These are phyloP conservation scores for Vigna hirtella DNA, from an alignment of 306 rosid genomes.

Conservation along the genomic window DNA sequence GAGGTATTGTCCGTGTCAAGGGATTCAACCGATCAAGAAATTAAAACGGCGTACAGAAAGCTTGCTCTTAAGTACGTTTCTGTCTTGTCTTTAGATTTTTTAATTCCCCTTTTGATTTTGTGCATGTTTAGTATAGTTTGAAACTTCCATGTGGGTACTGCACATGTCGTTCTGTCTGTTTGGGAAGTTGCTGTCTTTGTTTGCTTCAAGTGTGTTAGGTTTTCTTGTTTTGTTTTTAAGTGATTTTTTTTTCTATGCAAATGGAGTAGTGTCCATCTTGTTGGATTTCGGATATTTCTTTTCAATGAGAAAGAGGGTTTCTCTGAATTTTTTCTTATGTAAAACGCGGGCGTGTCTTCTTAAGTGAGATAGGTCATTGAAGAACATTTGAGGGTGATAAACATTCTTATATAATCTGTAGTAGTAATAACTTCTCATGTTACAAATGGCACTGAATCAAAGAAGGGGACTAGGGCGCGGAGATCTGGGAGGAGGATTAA, in stretches of 20 bases:
- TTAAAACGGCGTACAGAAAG: slow-evolving; percentile 90
- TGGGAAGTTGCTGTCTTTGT: slow-evolving; percentile 29
- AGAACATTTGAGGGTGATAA: slow-evolving; percentile 20
- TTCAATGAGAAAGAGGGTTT: background rate
- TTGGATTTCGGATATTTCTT: background rate
- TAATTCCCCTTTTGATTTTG: background rate
- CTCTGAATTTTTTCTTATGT: slow-evolving; percentile 10
- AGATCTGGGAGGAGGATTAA: slow-evolving; percentile 6
- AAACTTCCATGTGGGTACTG: background rate
- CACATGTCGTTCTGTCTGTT: slow-evolving; percentile 4
- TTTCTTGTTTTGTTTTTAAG: slow-evolving; percentile 5
- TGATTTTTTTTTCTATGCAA: slow-evolving; percentile 10
- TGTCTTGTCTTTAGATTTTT: background rate
- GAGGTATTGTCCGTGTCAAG: slow-evolving; percentile 78
- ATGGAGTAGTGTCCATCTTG: background rate
- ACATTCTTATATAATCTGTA: slow-evolving; percentile 14
- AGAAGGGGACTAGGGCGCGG: background rate
- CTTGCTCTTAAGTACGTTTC: slow-evolving; percentile 91
- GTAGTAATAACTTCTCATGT: slow-evolving; percentile 3
- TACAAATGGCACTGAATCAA: slow-evolving; percentile 15
- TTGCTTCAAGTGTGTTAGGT: slow-evolving; percentile 7
- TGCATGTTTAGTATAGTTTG: background rate
- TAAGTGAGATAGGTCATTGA: slow-evolving; percentile 6
- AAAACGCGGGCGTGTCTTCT: background rate
- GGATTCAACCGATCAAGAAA: slow-evolving; percentile 89